Evolutionary conservation across 1,284 basidiomycete genomes (phyloP).

Genomic region (Ceratobasidium sp.): DNA sequence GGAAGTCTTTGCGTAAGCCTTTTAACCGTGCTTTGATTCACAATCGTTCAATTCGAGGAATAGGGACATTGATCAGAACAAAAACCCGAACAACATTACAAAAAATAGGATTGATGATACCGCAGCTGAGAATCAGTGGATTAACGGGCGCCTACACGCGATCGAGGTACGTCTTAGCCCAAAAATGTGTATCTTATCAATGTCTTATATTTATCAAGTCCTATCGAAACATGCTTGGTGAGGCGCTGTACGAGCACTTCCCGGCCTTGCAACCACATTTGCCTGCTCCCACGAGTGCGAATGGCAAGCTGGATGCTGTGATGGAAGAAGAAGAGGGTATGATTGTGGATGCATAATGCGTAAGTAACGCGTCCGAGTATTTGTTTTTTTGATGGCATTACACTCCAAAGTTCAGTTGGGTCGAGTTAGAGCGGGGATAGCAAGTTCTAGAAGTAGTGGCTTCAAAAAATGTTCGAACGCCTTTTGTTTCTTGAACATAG

Average conservation of each 20-base stretch:
- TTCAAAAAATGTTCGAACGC: no score
- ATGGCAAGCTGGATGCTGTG: constrained; percentile 20
- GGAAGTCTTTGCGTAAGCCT: neutral
- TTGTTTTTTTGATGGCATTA: no score
- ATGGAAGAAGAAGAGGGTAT: constrained; percentile 31
- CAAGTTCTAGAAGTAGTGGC: no score
- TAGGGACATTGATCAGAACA: constrained; percentile 41
- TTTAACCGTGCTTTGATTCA: neutral
- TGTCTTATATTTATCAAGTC: no score
- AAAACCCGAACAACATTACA: constrained; percentile 41
- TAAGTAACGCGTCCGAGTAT: no score
- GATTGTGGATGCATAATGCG: constrained; percentile 13
- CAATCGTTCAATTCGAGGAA: neutral
- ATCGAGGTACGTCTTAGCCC: constrained; percentile 49
- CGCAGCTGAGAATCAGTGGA: constrained; percentile 42
- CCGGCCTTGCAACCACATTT: constrained; percentile 40
- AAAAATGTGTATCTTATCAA: neutral
- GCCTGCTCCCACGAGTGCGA: neutral
- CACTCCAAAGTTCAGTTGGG: no score
- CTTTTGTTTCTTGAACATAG: no score
- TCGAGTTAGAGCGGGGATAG: no score
- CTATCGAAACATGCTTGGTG: constrained; percentile 38
- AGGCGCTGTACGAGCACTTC: constrained; percentile 40
- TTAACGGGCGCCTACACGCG: constrained; percentile 50
- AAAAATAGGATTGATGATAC: constrained; percentile 41